Conservation (phyloP, 225 moss, liverwort and hornwort genomes). For the Takakia lepidozioides region DNA sequence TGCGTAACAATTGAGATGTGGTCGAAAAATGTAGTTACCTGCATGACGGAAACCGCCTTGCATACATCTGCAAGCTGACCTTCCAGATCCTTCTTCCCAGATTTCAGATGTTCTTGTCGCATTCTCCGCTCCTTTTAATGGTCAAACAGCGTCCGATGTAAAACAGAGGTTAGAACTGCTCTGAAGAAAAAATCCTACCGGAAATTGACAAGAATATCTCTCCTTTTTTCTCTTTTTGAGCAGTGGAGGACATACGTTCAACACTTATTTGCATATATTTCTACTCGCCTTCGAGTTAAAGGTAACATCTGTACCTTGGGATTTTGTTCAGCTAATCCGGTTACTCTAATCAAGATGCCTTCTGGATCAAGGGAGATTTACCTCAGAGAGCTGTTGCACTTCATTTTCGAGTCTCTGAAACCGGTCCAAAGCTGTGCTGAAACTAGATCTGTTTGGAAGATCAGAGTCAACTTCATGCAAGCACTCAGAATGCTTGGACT, state of each 20-base stretch:
- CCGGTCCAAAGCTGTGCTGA: constrained; percentile 6
- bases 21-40: constrained; percentile 6
- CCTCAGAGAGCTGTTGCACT: constrained; percentile 14
- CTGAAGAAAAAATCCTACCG: neutral
- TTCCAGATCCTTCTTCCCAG: constrained; percentile 24
- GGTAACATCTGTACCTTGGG: neutral
- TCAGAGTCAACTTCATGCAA: neutral
- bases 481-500: neutral
- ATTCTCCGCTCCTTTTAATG: constrained; percentile 12
- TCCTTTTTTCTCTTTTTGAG: neutral
- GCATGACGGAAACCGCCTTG: constrained; percentile 18
- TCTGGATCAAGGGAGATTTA: neutral
- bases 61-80: constrained; percentile 37
- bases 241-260: neutral
- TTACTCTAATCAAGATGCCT: too few species aligned
- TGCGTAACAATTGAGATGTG: neutral
- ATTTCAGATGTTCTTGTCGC: constrained; percentile 8
- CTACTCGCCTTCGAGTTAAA: neutral
- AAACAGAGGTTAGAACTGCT: neutral
- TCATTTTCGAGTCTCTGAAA: constrained; percentile 11
- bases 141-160: neutral
- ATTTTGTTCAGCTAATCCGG: neutral
- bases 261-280: neutral
- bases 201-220: neutral
- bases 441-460: constrained; percentile 13